These are phyloP conservation scores for Psilocybe cyanescens DNA, from an alignment of 768 basidiomycete genomes.

Conservation along the genomic window DNA sequence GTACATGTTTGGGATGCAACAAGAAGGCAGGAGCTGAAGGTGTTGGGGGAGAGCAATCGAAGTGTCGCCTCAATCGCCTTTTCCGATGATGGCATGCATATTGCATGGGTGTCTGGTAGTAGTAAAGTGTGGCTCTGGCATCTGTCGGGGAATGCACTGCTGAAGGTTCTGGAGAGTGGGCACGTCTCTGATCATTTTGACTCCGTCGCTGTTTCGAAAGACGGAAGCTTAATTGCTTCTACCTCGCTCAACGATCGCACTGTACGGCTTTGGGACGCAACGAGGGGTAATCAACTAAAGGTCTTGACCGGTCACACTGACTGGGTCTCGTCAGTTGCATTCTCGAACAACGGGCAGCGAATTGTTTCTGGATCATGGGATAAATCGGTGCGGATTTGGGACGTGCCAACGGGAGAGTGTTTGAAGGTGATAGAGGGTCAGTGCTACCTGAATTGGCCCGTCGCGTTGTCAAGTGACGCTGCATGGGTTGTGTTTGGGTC, in stretches of 20 bases:
- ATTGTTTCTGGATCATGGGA: constrained; percentile 3
- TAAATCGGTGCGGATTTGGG: constrained; percentile 46
- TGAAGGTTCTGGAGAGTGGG: no score
- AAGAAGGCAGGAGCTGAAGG: constrained; percentile 5
- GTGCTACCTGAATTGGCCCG: no score
- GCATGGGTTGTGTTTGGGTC: no score
- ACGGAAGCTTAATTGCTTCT: constrained; percentile 11
- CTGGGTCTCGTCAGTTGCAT: background rate
- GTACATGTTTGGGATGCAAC: constrained; percentile 22
- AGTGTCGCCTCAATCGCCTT: no score
- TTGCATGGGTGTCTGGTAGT: no score
- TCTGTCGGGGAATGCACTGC: no score
- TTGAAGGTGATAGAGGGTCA: no score
- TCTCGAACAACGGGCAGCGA: constrained; percentile 1
- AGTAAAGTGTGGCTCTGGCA: no score
- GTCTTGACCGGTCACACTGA: background rate
- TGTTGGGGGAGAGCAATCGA: constrained; percentile 3
- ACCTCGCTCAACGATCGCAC: background rate
- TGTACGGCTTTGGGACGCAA: constrained; percentile 3
- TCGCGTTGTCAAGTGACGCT: no score
- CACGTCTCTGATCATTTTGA: no score
- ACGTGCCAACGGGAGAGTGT: no score
- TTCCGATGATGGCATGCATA: no score
- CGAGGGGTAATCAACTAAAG: background rate
- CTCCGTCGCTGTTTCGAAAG: constrained; percentile 6